These are phyloP conservation scores for Cyanodermella asteris DNA, from an alignment of 2,329 filamentous ascomycete species.

Conservation along the genomic window DNA sequence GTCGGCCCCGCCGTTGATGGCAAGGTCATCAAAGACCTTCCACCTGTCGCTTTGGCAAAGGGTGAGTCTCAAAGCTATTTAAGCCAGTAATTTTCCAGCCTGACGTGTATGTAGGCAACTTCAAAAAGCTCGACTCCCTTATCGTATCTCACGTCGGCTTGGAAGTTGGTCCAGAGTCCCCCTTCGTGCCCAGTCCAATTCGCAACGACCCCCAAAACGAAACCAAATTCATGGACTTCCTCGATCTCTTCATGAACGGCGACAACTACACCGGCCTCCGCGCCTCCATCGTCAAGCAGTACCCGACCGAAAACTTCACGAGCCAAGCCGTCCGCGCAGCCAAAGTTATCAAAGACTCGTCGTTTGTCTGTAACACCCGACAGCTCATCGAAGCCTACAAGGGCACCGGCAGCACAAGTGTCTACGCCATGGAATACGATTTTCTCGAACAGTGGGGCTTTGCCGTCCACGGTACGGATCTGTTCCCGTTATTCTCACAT, in stretches of 20 bases:
- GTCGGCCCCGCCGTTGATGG: conserved; percentile 1
- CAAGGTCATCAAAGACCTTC: neutral
- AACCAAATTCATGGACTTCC: neutral
- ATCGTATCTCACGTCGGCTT: conserved; percentile 1
- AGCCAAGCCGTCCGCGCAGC: neutral
- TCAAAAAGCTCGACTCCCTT: neutral
- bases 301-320: neutral
- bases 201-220: neutral
- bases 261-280: neutral
- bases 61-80: no score
- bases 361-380: conserved; percentile 2
- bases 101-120: no score
- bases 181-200: no score
- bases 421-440: conserved; percentile 3
- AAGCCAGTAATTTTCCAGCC: no score
- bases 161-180: neutral
- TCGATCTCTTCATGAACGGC: conserved; percentile 1
- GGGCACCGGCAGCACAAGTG: neutral
- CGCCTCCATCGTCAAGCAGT: neutral
- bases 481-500: conserved; percentile 2
- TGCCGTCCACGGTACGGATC: conserved; percentile 1
- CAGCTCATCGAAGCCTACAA: conserved; percentile 3
- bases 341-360: conserved; percentile 1
- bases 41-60: neutral
- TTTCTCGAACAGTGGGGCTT: neutral